These are phyloP conservation scores for Baudoinia panamericana DNA, from an alignment of 495 filamentous ascomycete species.

Conservation along the genomic window DNA sequence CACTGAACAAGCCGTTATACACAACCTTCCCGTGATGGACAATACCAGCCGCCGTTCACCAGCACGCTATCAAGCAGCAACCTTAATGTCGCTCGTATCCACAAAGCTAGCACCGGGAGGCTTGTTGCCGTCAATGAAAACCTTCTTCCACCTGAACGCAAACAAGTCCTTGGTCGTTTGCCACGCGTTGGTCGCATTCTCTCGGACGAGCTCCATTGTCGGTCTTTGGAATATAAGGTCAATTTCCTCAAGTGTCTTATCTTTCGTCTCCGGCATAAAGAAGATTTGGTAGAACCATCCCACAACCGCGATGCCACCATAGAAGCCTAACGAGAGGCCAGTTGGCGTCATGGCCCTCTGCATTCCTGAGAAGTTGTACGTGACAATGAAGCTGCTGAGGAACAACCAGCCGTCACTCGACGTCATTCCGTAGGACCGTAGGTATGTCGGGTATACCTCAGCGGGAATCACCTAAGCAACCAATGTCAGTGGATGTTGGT, in stretches of 20 bases:
- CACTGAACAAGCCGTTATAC: no score
- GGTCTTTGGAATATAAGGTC: constrained; percentile 44
- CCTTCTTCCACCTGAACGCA: constrained; percentile 15
- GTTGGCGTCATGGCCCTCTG: constrained; percentile 43
- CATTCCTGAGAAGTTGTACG: constrained; percentile 50
- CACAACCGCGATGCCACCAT: constrained; percentile 45
- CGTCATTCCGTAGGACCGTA: constrained; percentile 48
- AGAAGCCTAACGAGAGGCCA: constrained; percentile 46
- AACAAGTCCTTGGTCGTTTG: constrained; percentile 15
- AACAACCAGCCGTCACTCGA: constrained; percentile 43
- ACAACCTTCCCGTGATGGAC: no score
- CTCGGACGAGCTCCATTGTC: constrained; percentile 39
- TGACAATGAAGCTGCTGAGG: constrained; percentile 49
- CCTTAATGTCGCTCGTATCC: no score
- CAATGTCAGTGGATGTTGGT: background rate
- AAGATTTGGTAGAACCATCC: constrained; percentile 47
- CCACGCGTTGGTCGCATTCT: constrained; percentile 9
- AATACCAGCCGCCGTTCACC: no score
- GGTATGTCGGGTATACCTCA: constrained; percentile 49
- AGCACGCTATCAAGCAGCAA: no score
- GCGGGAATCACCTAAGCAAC: constrained; percentile 41
- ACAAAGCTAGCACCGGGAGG: constrained; percentile 9
- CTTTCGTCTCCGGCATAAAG: constrained; percentile 50
- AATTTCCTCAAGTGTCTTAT: constrained; percentile 50
- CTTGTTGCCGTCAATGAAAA: constrained; percentile 9